Evolutionary conservation across 2,329 filamentous ascomycete genomes (phyloP), one percentile per base, ranked within the genome.

Genomic region (Trichophyton schoenleinii): DNA sequence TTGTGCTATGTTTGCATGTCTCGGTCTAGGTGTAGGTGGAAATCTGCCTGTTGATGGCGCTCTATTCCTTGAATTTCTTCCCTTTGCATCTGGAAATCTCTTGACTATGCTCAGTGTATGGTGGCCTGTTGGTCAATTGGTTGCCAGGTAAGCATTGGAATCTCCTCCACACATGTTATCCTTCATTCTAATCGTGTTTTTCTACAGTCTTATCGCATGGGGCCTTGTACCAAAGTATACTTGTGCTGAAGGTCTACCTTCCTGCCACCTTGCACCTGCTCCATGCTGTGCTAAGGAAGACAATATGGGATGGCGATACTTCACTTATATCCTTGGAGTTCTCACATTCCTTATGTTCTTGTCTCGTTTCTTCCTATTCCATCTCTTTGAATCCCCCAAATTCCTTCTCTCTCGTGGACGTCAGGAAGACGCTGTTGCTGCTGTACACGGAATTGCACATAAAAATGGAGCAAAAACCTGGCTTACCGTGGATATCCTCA

Each of bases 351-450:
- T 78, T 73, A 90, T 94, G 87, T 95, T 91, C 68, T 72, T 87
- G 58, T 76, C 84, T 63, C 88, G 90, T 18, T 91, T 90, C 78
- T 86, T 90, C 72, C 69, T 91, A 63, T 95, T 95, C 74, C 83
- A 87, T 63, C 81, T 95, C 11, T 89, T 88, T 70, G 90, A 95
- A 70, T 94, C 89, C 4, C 90, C 90, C 53, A 94, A 94, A 71
- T 95, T 85, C 69, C 78, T 95, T 25, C 81, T 95, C 8, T 87
- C 85, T 20, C 80, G 83, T n/a, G 87, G 88, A 41, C 83, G 87
- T 5, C 87, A 95, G 71, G 76, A 82, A 13, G 89, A 94, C 68
- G 89, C 89, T 0, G 87, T 95, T 1, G 86, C 85, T 2, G 87
- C 90, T 1, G 83, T 95, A 7, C 87, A 91, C 65, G 87, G 85